Evolutionary conservation across 2,329 filamentous ascomycete species (phyloP).

Genomic region (Botrytis byssoidea): DNA sequence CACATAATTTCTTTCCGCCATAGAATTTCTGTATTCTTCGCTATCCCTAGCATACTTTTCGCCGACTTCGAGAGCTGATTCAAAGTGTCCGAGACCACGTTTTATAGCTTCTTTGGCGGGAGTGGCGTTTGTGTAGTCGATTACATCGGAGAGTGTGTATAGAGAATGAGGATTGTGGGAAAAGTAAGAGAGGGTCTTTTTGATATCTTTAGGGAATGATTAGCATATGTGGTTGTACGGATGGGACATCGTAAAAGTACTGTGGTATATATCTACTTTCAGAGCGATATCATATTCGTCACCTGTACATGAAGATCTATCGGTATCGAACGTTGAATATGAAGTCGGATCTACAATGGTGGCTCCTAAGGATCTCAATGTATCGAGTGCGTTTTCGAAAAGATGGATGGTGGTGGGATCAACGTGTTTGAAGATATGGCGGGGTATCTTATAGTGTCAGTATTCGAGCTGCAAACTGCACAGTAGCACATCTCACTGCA

Average conservation of each 20-base stretch:
- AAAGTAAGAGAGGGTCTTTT: slow-evolving; percentile 6
- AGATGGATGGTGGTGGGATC: background rate
- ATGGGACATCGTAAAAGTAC: background rate
- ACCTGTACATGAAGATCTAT: slow-evolving; percentile 9
- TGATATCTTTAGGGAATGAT: background rate
- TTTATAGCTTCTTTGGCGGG: background rate
- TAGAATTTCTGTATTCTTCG: slow-evolving; percentile 9
- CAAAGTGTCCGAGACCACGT: background rate
- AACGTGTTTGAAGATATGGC: slow-evolving; percentile 1
- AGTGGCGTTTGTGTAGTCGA: background rate
- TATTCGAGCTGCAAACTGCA: background rate
- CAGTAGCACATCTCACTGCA: background rate
- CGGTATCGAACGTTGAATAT: slow-evolving; percentile 53
- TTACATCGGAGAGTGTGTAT: slow-evolving; percentile 5
- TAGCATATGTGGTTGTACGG: background rate
- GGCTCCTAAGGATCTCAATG: slow-evolving; percentile 41
- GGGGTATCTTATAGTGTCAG: slow-evolving; percentile 1
- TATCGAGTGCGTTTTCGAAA: slow-evolving; percentile 9
- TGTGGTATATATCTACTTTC: slow-evolving; percentile 12
- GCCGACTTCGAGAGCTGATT: background rate
- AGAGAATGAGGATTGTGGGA: slow-evolving; percentile 9
- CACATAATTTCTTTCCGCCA: background rate
- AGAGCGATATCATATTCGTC: slow-evolving; percentile 4
- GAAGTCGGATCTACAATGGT: slow-evolving; percentile 62
- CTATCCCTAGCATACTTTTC: background rate